Base-by-base conservation (phyloP, 179 eudicot genomes). In the Patellifolia procumbens region DNA sequence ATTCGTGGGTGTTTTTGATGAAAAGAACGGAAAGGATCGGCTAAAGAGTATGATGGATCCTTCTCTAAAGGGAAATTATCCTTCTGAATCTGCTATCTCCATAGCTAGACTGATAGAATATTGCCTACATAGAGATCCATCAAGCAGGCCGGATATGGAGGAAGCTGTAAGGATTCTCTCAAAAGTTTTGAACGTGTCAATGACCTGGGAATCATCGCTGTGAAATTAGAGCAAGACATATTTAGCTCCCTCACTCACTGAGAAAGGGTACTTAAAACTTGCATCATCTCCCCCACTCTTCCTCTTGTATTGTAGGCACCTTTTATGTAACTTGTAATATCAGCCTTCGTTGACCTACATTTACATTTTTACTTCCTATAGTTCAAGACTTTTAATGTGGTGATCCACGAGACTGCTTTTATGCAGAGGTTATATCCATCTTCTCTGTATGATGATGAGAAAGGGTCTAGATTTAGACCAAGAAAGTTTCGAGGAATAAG, bases 111-210 rank as follows among this genome's bases (percentile, higher is more conserved):
- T 94, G 63, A 82, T 79, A 17, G 85, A 86, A 70, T 60, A 73
- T 70, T 92, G 97, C 78, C 70, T 89, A 20, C 78, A 66, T 42
- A 86, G 82, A 70, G 94, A 89, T 68, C 94, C 86, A 8, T 81
- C 87, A 20, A 78, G 73, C 72, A 88, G 93, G 6, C 93, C 90
- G 0, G 89, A 81, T 68, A 94, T 89, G 97, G 92, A 88, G 29
- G 97, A 91, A 70, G 75, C 84, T 69, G 87, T 87, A 53, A 85
- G 81, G 82, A 77, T 81, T 76, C 78, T 92, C 34, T 85, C 97
- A n/a, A 89, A 83, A 71, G 82, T 85, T 56, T 63, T 87, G 80
- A 88, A 73, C 70, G 58, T 76, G 46, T 86, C 92, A 7, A 72
- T 74, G 74, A 73, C 85, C 56, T 88, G 90, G 89, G 93, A 89